Conservation (phyloP, 495 filamentous ascomycete species). For the Penicillium simplicissimum region DNA sequence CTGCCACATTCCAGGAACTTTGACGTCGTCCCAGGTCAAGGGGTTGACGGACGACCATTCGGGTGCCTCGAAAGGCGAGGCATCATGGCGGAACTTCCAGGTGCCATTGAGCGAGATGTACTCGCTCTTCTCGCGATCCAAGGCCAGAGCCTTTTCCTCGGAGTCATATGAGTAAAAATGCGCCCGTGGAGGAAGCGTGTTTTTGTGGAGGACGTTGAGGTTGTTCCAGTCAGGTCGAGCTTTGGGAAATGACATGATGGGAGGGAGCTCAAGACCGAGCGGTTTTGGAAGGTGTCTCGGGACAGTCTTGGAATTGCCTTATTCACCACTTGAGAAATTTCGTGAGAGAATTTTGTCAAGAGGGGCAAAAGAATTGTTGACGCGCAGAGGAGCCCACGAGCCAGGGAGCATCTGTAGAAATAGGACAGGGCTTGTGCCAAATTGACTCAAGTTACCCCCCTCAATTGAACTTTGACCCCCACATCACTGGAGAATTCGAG, state of each 20-base stretch:
- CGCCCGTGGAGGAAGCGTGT: conserved; percentile 58
- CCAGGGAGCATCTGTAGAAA: not conserved
- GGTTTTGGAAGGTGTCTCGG: not conserved
- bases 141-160: conserved; percentile 10
- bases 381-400: not conserved
- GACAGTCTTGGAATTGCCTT: not conserved
- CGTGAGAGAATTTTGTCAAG: not conserved
- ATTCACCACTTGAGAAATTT: not conserved
- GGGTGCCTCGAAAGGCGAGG: conserved; percentile 51
- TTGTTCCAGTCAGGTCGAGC: conserved; percentile 58
- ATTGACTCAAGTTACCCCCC: not conserved
- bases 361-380: not conserved
- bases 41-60: conserved; percentile 33
- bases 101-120: conserved; percentile 48
- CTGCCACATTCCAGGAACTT: conserved; percentile 70
- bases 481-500: not conserved
- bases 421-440: not conserved
- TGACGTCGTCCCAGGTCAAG: conserved; percentile 48
- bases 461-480: not conserved
- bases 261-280: not conserved
- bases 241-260: conserved; percentile 17
- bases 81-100: conserved; percentile 59
- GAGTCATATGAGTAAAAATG: conserved; percentile 52
- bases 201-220: conserved; percentile 58
- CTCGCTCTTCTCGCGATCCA: conserved; percentile 12